Evolutionary conservation across 73 alveolate genomes (phyloP), one percentile per base, ranked within the genome.

Genomic region (Symbiodinium natans): DNA sequence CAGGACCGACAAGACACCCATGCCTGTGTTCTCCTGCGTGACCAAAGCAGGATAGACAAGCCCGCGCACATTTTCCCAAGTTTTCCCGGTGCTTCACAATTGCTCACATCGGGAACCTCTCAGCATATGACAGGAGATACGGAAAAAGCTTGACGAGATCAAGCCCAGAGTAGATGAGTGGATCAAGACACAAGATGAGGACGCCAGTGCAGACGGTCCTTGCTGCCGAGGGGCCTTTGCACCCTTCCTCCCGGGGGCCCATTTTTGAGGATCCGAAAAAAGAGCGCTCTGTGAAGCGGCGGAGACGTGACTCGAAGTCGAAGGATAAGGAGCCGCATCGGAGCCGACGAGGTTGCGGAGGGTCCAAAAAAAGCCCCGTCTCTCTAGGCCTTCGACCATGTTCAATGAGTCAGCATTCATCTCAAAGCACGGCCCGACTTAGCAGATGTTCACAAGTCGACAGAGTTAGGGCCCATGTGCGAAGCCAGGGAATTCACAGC

Each of bases 91-190:
- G n/a, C n/a, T n/a, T n/a, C n/a, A n/a, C n/a, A n/a, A n/a, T n/a
- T n/a, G n/a, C n/a, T n/a, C n/a, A n/a, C n/a, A n/a, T n/a, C n/a
- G n/a, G n/a, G n/a, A n/a, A n/a, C n/a, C n/a, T n/a, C n/a, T n/a
- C n/a, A n/a, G n/a, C n/a, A n/a, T n/a, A n/a, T n/a, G n/a, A n/a
- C 6, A 74, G 84, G 84, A 74, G 84, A 74, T 74, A 13, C 84
- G 84, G 27, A 13, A 74, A 0, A n/a, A 33, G 84, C 84, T 74
- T 23, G 84, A n/a, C 25, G 84, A 34, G 84, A 41, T 74, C 43
- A 74, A 74, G 84, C 84, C 84, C 43, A 23, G 84, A 13, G 84
- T 74, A 4, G 84, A 74, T 11, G 84, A n/a, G 42, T 34, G 84
- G 84, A 31, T 23, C 17, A 63, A 63, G 80, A 29, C 13, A 13